Base-by-base conservation (phyloP, 352 stramenopile genomes). In the Phytophthora syringae region DNA sequence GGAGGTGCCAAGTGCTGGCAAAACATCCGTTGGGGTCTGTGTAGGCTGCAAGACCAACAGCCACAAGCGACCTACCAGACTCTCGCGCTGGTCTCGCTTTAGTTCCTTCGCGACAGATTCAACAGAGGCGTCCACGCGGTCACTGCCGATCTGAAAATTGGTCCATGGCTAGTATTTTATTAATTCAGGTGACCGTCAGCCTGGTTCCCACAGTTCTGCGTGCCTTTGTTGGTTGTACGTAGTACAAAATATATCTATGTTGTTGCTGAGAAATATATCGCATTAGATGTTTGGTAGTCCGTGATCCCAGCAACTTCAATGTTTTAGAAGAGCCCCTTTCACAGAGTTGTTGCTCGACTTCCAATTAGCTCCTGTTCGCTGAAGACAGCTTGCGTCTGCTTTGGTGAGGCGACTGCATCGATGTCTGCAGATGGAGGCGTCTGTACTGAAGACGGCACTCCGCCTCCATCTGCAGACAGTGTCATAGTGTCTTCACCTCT, bases 21-120 rank as follows among this genome's bases (percentile, higher is more conserved):
- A 72, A 25, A 75, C 47, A 11, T 54, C 21, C 2, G 62, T 76
- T 21, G 60, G 67, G 3, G 37, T 82, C 30, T 82, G 74, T 45
- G 60, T 79, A 1, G 51, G 55, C 9, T 82, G 70, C 51, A 77
- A 64, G 51, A 76, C 42, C n/a, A 56, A 52, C 16, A 52, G 6
- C 25, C 36, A 30, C 13, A 65, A 60, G 15, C 37, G 30, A 7
- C 49, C 50, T 7, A 51, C 39, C 12, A 40, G 67, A 28, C 2
- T 62, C 0, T 67, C 52, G 39, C 45, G 66, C 5, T 70, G 45
- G 45, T 73, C 66, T 6, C 54, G 70, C n/a, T 72, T 57, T 55
- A 53, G 60, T 10, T 51, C 52, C 16, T 62, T 67, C 13, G 66
- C 55, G 21, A 61, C 59, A 0, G 54, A 68, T 12, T 74, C 62